Percentiles rank a stretch among this genome's conserved stretches.
Evolutionary conservation across 805 yeast genomes (phyloP).

Genomic region (Starmerella sp.): DNA sequence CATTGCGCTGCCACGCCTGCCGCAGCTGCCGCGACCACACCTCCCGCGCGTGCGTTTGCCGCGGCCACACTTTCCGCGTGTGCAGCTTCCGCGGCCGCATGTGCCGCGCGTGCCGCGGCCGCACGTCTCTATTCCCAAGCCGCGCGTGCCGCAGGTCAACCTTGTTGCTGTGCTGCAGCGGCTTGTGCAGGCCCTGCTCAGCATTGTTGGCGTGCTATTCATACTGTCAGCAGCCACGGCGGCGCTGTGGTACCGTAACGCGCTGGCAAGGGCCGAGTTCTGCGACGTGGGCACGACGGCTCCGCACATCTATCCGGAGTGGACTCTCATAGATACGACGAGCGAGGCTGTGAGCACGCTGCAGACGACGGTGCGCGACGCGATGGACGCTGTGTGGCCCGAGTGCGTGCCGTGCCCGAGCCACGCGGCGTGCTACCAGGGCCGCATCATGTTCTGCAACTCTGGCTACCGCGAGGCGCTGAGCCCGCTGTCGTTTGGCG

Average conservation of each 20-base stretch:
- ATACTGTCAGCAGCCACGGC: background rate
- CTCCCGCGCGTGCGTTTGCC: background rate
- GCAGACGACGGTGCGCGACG: conserved; percentile 11
- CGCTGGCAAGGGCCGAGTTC: conserved; percentile 14
- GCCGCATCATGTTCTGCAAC: conserved; percentile 53
- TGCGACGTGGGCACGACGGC: conserved; percentile 14
- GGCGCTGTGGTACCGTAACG: conserved; percentile 14
- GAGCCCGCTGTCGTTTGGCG: conserved; percentile 46
- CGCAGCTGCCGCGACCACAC: background rate
- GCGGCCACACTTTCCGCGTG: conserved; percentile 1
- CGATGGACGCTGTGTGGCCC: conserved; percentile 18
- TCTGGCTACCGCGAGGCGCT: conserved; percentile 46
- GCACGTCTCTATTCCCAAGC: background rate
- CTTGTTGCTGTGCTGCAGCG: background rate
- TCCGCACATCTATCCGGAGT: conserved; percentile 13
- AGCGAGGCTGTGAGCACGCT: background rate
- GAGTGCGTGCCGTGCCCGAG: conserved; percentile 67
- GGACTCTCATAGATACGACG: conserved; percentile 9
- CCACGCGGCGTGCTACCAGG: conserved; percentile 61
- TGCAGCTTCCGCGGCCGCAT: conserved; percentile 2
- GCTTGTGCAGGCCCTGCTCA: background rate
- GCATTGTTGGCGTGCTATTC: background rate
- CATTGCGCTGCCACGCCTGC: too few species aligned
- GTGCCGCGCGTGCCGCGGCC: conserved; percentile 7
- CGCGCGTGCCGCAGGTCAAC: background rate